A percentile compares a stretch with the other conserved stretches of the same genome.
Evolutionary conservation across 768 basidiomycete species (phyloP).

Genomic region (Russula earlei): DNA sequence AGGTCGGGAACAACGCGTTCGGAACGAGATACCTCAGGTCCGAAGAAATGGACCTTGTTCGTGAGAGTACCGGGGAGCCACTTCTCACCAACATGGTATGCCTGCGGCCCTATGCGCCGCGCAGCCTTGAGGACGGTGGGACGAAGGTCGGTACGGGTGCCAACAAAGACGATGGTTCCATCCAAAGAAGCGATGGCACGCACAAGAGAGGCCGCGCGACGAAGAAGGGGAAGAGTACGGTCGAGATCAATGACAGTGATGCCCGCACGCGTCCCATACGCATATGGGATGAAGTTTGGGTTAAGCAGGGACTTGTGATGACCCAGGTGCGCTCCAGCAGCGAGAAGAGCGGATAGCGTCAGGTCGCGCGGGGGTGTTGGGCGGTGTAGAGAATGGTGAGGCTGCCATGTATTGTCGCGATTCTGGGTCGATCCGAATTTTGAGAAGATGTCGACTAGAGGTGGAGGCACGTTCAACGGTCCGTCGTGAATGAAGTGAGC

Average conservation of each 20-base stretch:
- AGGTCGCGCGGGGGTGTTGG: constrained; percentile 50
- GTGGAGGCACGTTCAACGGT: constrained; percentile 17
- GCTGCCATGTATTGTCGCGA: constrained; percentile 58
- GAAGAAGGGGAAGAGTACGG: constrained; percentile 82
- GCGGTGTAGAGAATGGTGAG: constrained; percentile 58
- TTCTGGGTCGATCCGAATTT: constrained; percentile 73
- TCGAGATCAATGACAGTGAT: constrained; percentile 93
- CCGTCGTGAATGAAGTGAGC: background rate
- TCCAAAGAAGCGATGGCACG: constrained; percentile 72
- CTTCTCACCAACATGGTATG: constrained; percentile 74
- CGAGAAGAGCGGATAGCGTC: constrained; percentile 83
- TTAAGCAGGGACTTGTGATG: constrained; percentile 79
- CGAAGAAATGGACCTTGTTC: constrained; percentile 69
- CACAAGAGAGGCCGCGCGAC: constrained; percentile 82
- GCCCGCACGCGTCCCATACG: constrained; percentile 84
- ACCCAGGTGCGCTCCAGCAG: constrained; percentile 90
- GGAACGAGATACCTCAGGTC: constrained; percentile 41
- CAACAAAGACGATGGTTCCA: constrained; percentile 85
- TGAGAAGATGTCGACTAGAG: constrained; percentile 36
- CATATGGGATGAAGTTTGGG: constrained; percentile 83
- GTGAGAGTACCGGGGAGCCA: constrained; percentile 97
- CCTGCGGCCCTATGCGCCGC: constrained; percentile 67
- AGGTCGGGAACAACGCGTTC: constrained; percentile 73
- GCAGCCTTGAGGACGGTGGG: constrained; percentile 71
- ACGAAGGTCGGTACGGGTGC: constrained; percentile 73